Percentiles rank a stretch among this genome's conserved stretches.
Evolutionary conservation across 306 rosid species (phyloP).

Genomic region (barrel medic (Medicago truncatula)): DNA sequence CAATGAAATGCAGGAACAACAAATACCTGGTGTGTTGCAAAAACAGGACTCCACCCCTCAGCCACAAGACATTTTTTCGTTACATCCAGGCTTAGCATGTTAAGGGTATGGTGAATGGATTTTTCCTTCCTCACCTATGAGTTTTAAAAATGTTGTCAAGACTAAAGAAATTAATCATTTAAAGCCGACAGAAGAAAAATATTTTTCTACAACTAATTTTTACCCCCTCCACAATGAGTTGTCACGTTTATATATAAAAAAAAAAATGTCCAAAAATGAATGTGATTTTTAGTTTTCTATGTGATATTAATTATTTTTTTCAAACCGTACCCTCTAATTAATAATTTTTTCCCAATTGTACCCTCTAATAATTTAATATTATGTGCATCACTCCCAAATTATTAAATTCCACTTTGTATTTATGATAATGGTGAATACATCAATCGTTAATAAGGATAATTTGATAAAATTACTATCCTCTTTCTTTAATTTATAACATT

Average conservation of each 20-base stretch:
- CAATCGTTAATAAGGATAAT: neutral
- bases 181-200: conserved; percentile 32
- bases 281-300: neutral
- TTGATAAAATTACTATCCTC: neutral
- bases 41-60: conserved; percentile 97
- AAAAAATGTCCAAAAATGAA: neutral
- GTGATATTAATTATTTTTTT: neutral
- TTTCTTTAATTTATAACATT: neutral
- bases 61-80: conserved; percentile 95
- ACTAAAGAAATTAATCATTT: conserved; percentile 42
- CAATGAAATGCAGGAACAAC: conserved; percentile 17
- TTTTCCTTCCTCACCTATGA: conserved; percentile 92
- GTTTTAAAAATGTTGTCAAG: conserved; percentile 46
- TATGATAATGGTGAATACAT: neutral
- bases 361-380: neutral
- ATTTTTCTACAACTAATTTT: conserved; percentile 22
- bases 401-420: neutral
- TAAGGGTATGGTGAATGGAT: conserved; percentile 82
- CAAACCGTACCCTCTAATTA: neutral
- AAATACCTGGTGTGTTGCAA: conserved; percentile 82
- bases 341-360: neutral
- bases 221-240: neutral
- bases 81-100: conserved; percentile 97
- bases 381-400: neutral
- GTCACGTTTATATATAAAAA: neutral